Percentiles rank a stretch among this genome's conserved stretches.
phyloP scores from a whole-genome alignment of 2,329 filamentous ascomycete species.

The Fusarium luffae region DNA sequence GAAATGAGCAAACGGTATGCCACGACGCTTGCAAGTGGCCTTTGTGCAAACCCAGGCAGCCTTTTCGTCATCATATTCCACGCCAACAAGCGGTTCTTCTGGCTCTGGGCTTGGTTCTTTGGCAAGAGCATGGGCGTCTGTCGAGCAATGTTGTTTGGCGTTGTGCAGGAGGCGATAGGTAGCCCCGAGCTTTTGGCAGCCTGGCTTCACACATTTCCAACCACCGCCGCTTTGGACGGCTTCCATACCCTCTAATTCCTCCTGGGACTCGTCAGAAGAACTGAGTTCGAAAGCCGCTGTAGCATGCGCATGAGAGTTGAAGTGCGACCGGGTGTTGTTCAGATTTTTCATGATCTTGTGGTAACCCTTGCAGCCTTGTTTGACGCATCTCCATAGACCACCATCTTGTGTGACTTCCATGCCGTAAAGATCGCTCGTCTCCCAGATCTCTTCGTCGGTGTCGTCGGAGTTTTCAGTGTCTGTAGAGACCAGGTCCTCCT shows the following conservation, averaged over 20 bases:
- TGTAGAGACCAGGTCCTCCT: background rate
- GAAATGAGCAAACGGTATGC: background rate
- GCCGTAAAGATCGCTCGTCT: conserved; percentile 8
- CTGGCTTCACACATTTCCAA: conserved; percentile 7
- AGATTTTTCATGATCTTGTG: background rate
- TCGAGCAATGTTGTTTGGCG: background rate
- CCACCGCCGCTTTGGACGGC: background rate
- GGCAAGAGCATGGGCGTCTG: background rate
- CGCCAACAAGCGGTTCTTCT: background rate
- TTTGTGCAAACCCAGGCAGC: conserved; percentile 3
- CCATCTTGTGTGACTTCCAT: conserved; percentile 14
- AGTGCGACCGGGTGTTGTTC: conserved; percentile 6
- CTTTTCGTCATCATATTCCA: background rate
- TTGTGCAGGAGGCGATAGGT: background rate
- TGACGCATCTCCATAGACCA: conserved; percentile 16
- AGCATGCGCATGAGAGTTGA: conserved; percentile 1
- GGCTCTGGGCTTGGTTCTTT: background rate
- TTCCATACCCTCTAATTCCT: conserved; percentile 8
- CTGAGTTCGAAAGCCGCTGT: conserved; percentile 2
- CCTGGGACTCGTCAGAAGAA: conserved; percentile 8
- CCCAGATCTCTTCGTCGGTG: conserved; percentile 5
- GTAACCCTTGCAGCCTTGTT: conserved; percentile 21
- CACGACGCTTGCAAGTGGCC: background rate
- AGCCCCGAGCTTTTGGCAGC: background rate
- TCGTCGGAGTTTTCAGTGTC: background rate